Evolutionary conservation across 768 basidiomycete genomes (phyloP), one percentile per base, ranked within the genome.

Genomic region (Tulasnella sp.): DNA sequence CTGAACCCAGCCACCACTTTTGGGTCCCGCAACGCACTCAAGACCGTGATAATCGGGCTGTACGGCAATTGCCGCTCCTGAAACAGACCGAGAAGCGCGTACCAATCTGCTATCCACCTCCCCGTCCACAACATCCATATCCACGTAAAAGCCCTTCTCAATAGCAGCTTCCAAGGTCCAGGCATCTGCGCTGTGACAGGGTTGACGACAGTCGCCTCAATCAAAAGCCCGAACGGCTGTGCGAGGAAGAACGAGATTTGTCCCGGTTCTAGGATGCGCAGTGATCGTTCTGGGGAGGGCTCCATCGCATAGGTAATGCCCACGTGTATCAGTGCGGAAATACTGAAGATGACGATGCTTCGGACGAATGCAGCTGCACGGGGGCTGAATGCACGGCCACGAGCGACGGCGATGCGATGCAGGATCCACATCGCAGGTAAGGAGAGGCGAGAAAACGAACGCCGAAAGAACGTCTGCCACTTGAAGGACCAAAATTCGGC

Each of bases 391-490:
- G 44, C 21, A n/a, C 5, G 34, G 15, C 34, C 34, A 15, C 34
- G 34, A 15, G 34, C 34, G 34, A 15, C 15, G 5, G 5, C 34
- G 34, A 38, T 38, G 50, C 27, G 50, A 27, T n/a, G n/a, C 10
- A 41, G 46, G 10, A 38, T 5, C 19, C 25, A 48, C 10, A 48
- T 27, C 22, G 54, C 19, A n/a, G 45, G 45, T 19, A 58, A 24
- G 10, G 57, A 59, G 59, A 60, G 54, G 15, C 25, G 21, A 15
- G 44, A 15, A 42, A 56, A 63, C 17, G 25, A 10, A 5, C 54
- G 60, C 17, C 54, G 22, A 54, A 63, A 61, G n/a, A 49, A 15
- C 9, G 29, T 21, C 42, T 63, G 62, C 62, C 62, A 63, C 11
- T 60, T 31, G 19, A 49, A 41, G 30, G 49, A 19, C 62, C 62